Evolutionary conservation across 2,329 filamentous ascomycete genomes (phyloP), one percentile per base, ranked within the genome.

Genomic region (Penicillium sp.): DNA sequence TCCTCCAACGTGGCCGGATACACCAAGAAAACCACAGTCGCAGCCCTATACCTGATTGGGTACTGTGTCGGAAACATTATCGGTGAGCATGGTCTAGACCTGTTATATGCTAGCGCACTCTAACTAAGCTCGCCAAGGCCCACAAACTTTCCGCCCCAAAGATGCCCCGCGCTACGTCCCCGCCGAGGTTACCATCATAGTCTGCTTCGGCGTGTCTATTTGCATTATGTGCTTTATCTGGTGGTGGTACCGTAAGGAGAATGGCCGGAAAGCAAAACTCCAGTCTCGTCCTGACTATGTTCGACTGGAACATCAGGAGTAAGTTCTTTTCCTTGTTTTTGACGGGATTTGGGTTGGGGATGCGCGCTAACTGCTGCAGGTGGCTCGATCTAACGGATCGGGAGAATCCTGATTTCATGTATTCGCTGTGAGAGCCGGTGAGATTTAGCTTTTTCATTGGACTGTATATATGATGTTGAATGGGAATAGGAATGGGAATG

Each of bases 261-360:
- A 88, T 56, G 68, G 65, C 53, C 76, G 77, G 66, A 87, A 87
- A 70, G 79, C 74, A 0, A 60, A 61, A 6, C 60, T 80, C 13
- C 67, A 81, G 37, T 75, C 75, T 1, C 68, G 72, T 44, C 77
- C 81, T 0, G 78, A 73, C 1, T 87, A 87, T 63, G 72, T 74
- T 23, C 82, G 77, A 66, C 53, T 86, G 46, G 80, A 82, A 64
- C 85, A 86, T 53, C 82, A 86, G 66, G 84, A 86, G 73, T 86
- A 64, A 63, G 65, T 37, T 42, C 23, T 20, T 37, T 55, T 44
- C 43, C 33, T 20, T 33, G 31, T 43, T 31, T 27, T 39, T 32
- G 10, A 10, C 18, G 18, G 18, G 18, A 6, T 29, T 10, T 25
- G 12, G 18, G 31, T 37, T 28, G 20, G 28, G 29, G 13, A 29